These are phyloP conservation scores for Papiliotrema nemorosa DNA, from an alignment of 1,284 basidiomycete species.

Conservation along the genomic window DNA sequence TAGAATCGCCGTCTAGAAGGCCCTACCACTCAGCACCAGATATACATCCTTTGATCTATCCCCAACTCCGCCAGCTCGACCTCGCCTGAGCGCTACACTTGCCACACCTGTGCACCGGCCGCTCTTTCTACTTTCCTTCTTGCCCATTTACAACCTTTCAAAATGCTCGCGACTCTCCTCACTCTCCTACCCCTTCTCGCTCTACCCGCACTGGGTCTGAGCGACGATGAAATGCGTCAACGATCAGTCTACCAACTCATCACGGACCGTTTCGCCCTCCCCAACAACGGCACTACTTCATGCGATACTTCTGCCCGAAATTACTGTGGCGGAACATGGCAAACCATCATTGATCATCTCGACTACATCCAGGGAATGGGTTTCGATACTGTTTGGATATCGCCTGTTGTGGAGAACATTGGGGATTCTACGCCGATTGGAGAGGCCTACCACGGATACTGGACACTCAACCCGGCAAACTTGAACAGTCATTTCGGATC, in stretches of 20 bases:
- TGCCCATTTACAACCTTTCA: no score
- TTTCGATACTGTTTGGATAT: conserved; percentile 49
- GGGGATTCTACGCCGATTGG: conserved; percentile 32
- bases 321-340: conserved; percentile 48
- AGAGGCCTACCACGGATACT: conserved; percentile 49
- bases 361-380: conserved; percentile 49
- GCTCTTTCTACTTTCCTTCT: neutral
- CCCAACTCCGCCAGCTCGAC: no score
- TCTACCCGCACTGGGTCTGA: conserved; percentile 19
- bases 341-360: conserved; percentile 35
- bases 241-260: conserved; percentile 48
- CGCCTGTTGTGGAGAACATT: conserved; percentile 44
- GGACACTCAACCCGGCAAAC: conserved; percentile 22
- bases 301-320: conserved; percentile 24
- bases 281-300: conserved; percentile 42
- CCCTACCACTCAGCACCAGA: no score
- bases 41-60: no score
- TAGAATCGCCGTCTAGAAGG: no score
- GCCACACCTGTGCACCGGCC: no score
- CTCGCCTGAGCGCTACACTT: conserved; percentile 63
- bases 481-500: conserved; percentile 52
- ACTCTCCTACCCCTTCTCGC: neutral
- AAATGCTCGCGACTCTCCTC: conserved; percentile 49
- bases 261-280: conserved; percentile 45
- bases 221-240: conserved; percentile 32